These are phyloP conservation scores for Oleoguttula mirabilis DNA, from an alignment of 495 filamentous ascomycete species.

Conservation along the genomic window DNA sequence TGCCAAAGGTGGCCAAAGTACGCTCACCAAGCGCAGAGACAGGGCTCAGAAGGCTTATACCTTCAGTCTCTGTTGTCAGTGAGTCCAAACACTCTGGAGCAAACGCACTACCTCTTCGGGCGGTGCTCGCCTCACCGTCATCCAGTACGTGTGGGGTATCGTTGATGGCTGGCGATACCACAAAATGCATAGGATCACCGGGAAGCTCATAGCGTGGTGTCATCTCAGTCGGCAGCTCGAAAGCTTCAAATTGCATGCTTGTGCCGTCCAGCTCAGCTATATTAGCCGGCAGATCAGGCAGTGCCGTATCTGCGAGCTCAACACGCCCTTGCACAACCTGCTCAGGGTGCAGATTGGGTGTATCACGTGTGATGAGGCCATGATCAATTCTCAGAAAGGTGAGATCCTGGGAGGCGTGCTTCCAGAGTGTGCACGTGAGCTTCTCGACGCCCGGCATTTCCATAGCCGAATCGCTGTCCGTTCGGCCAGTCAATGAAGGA, in stretches of 20 bases:
- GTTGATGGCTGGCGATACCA: constrained; percentile 17
- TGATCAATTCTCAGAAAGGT: constrained; percentile 47
- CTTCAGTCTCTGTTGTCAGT: background rate
- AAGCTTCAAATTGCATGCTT: constrained; percentile 15
- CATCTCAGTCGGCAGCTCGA: constrained; percentile 34
- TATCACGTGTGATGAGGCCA: constrained; percentile 41
- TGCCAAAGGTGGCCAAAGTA: background rate
- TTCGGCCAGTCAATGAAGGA: constrained; percentile 13
- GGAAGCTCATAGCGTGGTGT: constrained; percentile 39
- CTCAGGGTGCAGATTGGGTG: constrained; percentile 28
- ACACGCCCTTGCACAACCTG: constrained; percentile 11
- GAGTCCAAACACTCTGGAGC: constrained; percentile 19
- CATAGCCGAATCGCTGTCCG: constrained; percentile 16
- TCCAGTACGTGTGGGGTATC: background rate
- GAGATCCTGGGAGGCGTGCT: constrained; percentile 36
- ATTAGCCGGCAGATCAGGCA: constrained; percentile 9
- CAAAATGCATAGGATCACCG: constrained; percentile 21
- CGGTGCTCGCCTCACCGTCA: background rate
- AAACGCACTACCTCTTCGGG: constrained; percentile 23
- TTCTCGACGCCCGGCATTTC: constrained; percentile 41
- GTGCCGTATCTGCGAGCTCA: constrained; percentile 10
- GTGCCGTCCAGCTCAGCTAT: constrained; percentile 20
- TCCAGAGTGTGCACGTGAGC: constrained; percentile 39
- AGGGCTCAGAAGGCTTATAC: constrained; percentile 4
- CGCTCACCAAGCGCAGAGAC: constrained; percentile 6